phyloP scores from a whole-genome alignment of 2,329 filamentous ascomycete species.

The Trichoderma sp. region DNA sequence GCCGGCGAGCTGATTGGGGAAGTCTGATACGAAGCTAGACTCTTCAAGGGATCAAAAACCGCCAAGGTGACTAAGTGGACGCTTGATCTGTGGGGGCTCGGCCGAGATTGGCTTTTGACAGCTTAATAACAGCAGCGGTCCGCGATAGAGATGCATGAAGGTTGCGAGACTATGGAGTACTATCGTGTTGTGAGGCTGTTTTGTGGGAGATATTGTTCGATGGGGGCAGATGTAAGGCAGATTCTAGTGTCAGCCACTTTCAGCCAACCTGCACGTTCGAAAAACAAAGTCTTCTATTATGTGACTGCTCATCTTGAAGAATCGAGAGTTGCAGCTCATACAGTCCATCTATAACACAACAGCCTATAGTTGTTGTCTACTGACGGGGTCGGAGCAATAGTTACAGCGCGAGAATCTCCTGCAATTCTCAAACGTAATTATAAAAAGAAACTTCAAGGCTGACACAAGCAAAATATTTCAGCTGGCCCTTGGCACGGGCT shows the following conservation, averaged over 20 bases:
- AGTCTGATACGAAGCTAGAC: slow-evolving; percentile 13
- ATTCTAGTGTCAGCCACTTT: not conserved
- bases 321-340: not conserved
- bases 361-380: not conserved
- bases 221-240: not conserved
- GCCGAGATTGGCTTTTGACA: not conserved
- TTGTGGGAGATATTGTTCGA: not conserved
- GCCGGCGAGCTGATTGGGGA: slow-evolving; percentile 14
- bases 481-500: not conserved
- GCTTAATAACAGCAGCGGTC: not conserved
- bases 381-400: not conserved
- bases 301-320: not conserved
- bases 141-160: not conserved
- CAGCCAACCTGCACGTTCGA: not conserved
- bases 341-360: not conserved
- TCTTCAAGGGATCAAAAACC: slow-evolving; percentile 8
- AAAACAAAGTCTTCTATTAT: not conserved
- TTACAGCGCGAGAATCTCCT: not conserved
- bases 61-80: slow-evolving; percentile 14
- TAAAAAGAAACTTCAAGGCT: not conserved
- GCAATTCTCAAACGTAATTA: not conserved
- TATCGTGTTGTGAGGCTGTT: not conserved
- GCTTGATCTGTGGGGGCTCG: not conserved
- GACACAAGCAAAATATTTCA: not conserved
- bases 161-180: not conserved